Percentiles rank a stretch among this genome's conserved stretches.
Conservation (phyloP, 768 basidiomycete genomes). For the Amanita inopinata region DNA sequence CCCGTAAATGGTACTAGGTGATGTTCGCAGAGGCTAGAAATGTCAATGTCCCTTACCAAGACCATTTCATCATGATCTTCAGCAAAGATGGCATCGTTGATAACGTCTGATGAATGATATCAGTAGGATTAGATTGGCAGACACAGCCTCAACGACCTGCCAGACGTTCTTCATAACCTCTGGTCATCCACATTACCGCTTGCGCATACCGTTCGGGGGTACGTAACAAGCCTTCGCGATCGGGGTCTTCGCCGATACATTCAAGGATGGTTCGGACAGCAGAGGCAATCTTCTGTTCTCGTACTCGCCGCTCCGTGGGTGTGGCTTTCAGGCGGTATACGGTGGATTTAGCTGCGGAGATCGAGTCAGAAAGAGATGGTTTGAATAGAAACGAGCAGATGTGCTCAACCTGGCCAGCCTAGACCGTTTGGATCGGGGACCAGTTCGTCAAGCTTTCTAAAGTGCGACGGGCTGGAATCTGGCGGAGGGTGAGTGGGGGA, state of each 20-base stretch:
- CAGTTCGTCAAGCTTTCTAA: slow-evolving; percentile 23
- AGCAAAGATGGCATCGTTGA: slow-evolving; percentile 96
- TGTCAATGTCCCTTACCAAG: slow-evolving; percentile 92
- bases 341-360: slow-evolving; percentile 73
- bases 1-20: slow-evolving; percentile 97
- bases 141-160: slow-evolving; percentile 43
- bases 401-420: slow-evolving; percentile 91
- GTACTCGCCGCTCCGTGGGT: slow-evolving; percentile 55
- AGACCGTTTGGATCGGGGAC: slow-evolving; percentile 65
- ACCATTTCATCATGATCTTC: slow-evolving; percentile 99
- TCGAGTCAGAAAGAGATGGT: slow-evolving; percentile 1
- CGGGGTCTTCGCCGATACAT: slow-evolving; percentile 97
- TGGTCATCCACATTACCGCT: slow-evolving; percentile 98
- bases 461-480: slow-evolving; percentile 28
- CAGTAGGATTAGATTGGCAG: slow-evolving; percentile 13
- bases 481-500: slow-evolving; percentile 41
- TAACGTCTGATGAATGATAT: slow-evolving; percentile 60
- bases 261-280: slow-evolving; percentile 92
- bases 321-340: slow-evolving; percentile 77
- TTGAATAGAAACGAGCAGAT: slow-evolving; percentile 12
- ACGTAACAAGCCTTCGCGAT: slow-evolving; percentile 82
- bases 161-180: slow-evolving; percentile 93
- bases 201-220: slow-evolving; percentile 96
- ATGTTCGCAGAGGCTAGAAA: slow-evolving; percentile 96
- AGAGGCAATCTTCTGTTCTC: slow-evolving; percentile 67